Conservation (phyloP, 345 rosid species). For the Trapa incisa region DNA sequence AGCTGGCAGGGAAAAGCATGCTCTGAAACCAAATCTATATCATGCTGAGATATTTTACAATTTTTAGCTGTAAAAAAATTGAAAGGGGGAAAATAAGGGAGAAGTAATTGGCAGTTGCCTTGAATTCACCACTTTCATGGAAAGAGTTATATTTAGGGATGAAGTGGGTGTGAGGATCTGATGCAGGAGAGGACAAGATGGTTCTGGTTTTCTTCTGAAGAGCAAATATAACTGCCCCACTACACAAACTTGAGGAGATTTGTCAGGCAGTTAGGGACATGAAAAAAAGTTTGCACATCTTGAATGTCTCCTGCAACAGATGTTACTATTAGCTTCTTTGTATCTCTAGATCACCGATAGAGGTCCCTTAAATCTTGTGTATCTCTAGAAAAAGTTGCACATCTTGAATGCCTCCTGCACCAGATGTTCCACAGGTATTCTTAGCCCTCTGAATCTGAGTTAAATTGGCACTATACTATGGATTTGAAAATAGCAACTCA, state of each 20-base stretch:
- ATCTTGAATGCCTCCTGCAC: no score
- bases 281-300: no score
- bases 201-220: slow-evolving; percentile 8
- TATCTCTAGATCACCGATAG: no score
- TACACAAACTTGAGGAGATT: slow-evolving; percentile 7
- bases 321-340: no score
- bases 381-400: no score
- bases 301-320: no score
- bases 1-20: background rate
- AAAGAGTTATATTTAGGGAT: slow-evolving; percentile 15
- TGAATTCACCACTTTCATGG: slow-evolving; percentile 4
- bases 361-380: no score
- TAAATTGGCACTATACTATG: background rate
- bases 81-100: background rate
- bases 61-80: background rate
- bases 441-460: background rate
- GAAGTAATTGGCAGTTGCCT: slow-evolving; percentile 1
- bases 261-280: slow-evolving; percentile 4
- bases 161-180: slow-evolving; percentile 31
- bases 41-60: background rate
- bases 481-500: background rate
- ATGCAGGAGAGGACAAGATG: background rate
- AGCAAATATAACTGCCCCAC: slow-evolving; percentile 29
- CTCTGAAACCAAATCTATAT: background rate
- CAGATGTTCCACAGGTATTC: background rate